phyloP scores from a whole-genome alignment of 441 rosid genomes.

The Aquilaria agallochum region DNA sequence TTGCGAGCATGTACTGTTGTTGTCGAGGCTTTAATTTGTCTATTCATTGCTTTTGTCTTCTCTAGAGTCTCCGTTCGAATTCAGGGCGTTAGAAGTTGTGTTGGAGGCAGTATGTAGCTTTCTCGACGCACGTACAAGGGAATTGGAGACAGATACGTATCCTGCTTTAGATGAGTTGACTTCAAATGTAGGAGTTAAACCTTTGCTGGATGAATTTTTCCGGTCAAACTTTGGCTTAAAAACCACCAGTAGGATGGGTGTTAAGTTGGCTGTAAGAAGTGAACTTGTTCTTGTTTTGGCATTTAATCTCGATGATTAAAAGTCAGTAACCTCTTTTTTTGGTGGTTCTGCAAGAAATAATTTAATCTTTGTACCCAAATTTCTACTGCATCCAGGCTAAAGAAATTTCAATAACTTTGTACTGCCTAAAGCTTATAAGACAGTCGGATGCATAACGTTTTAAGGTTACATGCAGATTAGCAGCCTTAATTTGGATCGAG shows the following conservation, averaged over 20 bases:
- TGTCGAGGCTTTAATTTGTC: not conserved
- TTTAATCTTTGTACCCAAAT: too few species aligned
- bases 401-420: too few species aligned
- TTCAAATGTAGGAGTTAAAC: conserved; percentile 25
- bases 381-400: too few species aligned
- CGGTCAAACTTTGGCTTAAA: too few species aligned
- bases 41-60: conserved; percentile 5
- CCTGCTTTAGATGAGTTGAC: conserved; percentile 53
- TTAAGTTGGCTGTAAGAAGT: too few species aligned
- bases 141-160: conserved; percentile 39
- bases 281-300: too few species aligned
- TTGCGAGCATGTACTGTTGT: too few species aligned
- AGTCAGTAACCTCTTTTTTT: not conserved
- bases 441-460: too few species aligned
- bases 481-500: conserved; percentile 48
- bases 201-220: not conserved
- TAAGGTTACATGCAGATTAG: conserved; percentile 30
- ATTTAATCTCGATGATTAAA: not conserved
- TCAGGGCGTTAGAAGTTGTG: conserved; percentile 47
- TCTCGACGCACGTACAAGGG: conserved; percentile 45
- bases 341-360: not conserved
- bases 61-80: conserved; percentile 48
- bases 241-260: not conserved
- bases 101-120: conserved; percentile 52
- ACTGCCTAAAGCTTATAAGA: too few species aligned